Evolutionary conservation across 257 asterid species (phyloP), one percentile per base, ranked within the genome.

Genomic region (Apocynum venetum): DNA sequence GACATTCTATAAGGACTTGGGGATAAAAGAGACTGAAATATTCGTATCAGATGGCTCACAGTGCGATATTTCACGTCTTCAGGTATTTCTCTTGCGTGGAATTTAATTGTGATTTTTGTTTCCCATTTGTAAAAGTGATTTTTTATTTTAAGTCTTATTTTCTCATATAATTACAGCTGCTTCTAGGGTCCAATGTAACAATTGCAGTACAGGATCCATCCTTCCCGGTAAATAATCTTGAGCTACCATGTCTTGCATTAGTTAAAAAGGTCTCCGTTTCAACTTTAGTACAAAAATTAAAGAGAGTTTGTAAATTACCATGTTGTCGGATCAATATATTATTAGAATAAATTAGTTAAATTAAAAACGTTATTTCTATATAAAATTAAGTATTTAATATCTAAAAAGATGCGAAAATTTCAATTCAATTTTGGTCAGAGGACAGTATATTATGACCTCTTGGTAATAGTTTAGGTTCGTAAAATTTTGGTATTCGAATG

Each of bases 11-110:
- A 70, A 82, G 79, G 84, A 86, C 48, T 76, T 85, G 71, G 88
- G 80, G 19, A 78, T 93, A 82, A 85, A 85, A 73, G 94, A 81
- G 19, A 41, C 81, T 2, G 98, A 93, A 73, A 89, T 93, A 43
- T 93, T 93, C 78, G 89, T 93, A 60, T 90, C 98, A 0, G 98
- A 93, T 69, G 98, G 97, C 72, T 92, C 98, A 68, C 98, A 93
- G 49, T 88, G 96, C 17, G 98, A 91, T 83, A 91, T 93, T 65
- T 86, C 94, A 52, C 97, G 97, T 81, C 84, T 93, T 51, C 97
- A 93, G 97, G 98, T 91, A 5, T n/a, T 38, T 4, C 11, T 47
- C 14, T 46, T 44, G 49, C 47, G 0, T 70, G 56, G 20, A 48
- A 17, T 15, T 72, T 49, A 9, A 12, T 51, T n/a, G 6, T 49